These are phyloP conservation scores for Dendrocalamus sinicus DNA, from an alignment of 176 grass and related monocot genomes.

Conservation along the genomic window DNA sequence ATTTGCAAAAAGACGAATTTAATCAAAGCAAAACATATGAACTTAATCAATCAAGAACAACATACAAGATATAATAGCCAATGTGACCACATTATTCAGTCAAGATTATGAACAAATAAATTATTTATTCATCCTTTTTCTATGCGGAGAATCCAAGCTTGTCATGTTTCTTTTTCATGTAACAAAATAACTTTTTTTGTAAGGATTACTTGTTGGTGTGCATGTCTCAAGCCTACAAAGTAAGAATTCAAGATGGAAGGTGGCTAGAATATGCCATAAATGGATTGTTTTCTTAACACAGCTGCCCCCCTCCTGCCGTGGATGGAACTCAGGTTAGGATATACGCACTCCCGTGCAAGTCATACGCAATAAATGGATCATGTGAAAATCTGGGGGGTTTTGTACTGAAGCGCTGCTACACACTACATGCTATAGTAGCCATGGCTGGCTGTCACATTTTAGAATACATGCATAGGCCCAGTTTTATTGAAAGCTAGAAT, in stretches of 20 bases:
- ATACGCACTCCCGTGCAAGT: not conserved
- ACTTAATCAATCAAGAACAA: not conserved
- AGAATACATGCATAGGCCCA: no score
- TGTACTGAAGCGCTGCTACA: not conserved
- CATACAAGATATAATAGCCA: not conserved
- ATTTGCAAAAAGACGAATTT: not conserved
- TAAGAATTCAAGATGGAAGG: not conserved
- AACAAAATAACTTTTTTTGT: not conserved
- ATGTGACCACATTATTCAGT: not conserved
- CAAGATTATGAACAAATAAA: not conserved
- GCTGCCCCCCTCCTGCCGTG: not conserved
- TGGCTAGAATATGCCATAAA: not conserved
- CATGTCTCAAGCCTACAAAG: not conserved
- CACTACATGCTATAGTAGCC: not conserved
- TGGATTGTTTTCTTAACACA: not conserved
- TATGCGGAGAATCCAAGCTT: slow-evolving; percentile 5
- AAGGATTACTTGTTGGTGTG: not conserved
- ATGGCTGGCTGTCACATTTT: not conserved
- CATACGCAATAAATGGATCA: not conserved
- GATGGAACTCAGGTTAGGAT: not conserved
- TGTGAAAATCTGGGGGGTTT: not conserved
- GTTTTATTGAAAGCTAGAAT: no score
- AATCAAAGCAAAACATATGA: not conserved
- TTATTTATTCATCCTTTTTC: not conserved
- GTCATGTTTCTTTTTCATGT: not conserved